Evolutionary conservation across 2,329 filamentous ascomycete species (phyloP).

Genomic region (Emydomyces testavorans): DNA sequence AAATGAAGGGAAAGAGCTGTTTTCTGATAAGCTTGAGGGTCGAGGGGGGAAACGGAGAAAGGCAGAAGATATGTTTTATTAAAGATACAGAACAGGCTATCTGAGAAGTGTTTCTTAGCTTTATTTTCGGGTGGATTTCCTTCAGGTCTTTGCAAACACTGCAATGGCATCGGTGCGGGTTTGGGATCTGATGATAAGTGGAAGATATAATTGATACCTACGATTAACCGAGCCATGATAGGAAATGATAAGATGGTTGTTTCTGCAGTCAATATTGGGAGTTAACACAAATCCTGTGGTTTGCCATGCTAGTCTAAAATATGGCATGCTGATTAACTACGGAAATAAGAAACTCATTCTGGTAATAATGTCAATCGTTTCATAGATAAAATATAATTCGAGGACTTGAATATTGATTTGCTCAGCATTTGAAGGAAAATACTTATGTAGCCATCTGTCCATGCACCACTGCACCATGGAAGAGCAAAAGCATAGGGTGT

Average conservation of each 20-base stretch:
- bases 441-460: slow-evolving; percentile 39
- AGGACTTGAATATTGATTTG: too few species aligned
- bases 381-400: too few species aligned
- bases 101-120: background rate
- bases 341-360: too few species aligned
- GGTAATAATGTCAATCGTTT: too few species aligned
- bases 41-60: slow-evolving; percentile 50
- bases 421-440: too few species aligned
- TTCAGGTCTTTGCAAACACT: background rate
- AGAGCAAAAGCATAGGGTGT: slow-evolving; percentile 32
- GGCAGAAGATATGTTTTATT: slow-evolving; percentile 63
- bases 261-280: slow-evolving; percentile 18
- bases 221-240: background rate
- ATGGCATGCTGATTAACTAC: too few species aligned
- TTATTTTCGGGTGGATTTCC: too few species aligned
- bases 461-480: slow-evolving; percentile 37
- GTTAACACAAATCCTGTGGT: too few species aligned
- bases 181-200: background rate
- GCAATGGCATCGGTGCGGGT: background rate
- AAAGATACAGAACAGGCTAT: slow-evolving; percentile 18
- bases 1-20: slow-evolving; percentile 59
- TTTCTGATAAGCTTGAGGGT: slow-evolving; percentile 49
- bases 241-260: background rate
- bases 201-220: slow-evolving; percentile 1
- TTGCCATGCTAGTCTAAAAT: too few species aligned